Evolutionary conservation across 257 asterid species (phyloP).

Genomic region (Striga asiatica): DNA sequence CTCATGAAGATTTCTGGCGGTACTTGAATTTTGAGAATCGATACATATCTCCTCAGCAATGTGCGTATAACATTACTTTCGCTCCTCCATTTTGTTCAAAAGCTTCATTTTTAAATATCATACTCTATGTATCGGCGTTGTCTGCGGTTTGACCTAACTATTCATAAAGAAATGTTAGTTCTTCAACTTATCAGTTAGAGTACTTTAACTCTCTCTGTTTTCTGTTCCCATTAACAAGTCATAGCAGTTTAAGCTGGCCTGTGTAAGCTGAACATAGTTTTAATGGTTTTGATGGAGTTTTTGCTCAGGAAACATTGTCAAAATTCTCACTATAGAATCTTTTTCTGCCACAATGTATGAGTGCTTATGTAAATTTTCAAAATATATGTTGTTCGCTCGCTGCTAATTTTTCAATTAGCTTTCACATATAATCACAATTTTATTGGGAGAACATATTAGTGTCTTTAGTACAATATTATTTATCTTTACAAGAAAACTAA

Average conservation of each 20-base stretch:
- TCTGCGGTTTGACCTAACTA: too few relatives aligned
- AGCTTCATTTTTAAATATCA: too few relatives aligned
- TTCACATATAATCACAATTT: background rate
- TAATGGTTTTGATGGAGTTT: background rate
- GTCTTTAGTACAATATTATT: too few relatives aligned
- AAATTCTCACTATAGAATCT: background rate
- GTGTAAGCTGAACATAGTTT: too few relatives aligned
- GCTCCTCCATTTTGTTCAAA: background rate
- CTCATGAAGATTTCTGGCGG: constrained; percentile 98
- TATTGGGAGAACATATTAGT: too few relatives aligned
- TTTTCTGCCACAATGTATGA: background rate
- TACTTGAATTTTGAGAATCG: constrained; percentile 77
- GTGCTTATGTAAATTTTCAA: too few relatives aligned
- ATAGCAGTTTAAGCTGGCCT: too few relatives aligned
- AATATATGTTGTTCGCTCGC: too few relatives aligned
- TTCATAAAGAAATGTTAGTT: background rate
- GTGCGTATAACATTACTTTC: constrained; percentile 37
- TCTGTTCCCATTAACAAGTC: background rate
- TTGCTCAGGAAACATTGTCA: background rate
- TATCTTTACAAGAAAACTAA: constrained; percentile 7
- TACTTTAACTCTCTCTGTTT: background rate
- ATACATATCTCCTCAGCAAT: constrained; percentile 49
- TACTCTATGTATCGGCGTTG: too few relatives aligned
- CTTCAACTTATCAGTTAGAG: background rate
- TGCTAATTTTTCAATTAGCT: background rate